Conservation (phyloP, 345 rosid genomes). For the Rhodamnia argentea region DNA sequence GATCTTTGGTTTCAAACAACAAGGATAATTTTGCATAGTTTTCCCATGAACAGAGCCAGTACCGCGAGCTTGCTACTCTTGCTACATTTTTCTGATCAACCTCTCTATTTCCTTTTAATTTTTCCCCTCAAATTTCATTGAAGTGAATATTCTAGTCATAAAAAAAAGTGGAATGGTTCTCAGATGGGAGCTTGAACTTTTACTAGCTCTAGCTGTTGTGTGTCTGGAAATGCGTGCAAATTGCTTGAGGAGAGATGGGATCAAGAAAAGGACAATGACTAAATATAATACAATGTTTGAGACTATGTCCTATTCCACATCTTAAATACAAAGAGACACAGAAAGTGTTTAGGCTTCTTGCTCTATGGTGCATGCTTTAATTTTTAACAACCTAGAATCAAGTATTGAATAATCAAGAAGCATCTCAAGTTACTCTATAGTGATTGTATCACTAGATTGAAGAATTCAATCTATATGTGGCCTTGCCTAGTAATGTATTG, state of each 20-base stretch:
- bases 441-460: background rate
- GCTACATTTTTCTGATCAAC: background rate
- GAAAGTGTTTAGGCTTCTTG: background rate
- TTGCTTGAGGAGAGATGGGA: background rate
- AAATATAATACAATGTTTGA: background rate
- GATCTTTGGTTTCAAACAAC: fast-evolving
- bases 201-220: background rate
- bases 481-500: background rate
- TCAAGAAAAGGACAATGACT: background rate
- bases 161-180: background rate
- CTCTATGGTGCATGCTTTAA: background rate
- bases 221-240: background rate
- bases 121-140: background rate
- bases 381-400: background rate
- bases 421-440: background rate
- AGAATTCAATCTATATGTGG: background rate
- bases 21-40: background rate
- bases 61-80: background rate
- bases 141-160: background rate
- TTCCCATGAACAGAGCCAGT: background rate
- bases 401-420: background rate
- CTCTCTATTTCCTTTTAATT: background rate
- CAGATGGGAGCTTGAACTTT: background rate
- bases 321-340: background rate
- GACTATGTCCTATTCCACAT: background rate